Evolutionary conservation across 2,329 filamentous ascomycete genomes (phyloP).

Genomic region (Ramichloridium luteum): DNA sequence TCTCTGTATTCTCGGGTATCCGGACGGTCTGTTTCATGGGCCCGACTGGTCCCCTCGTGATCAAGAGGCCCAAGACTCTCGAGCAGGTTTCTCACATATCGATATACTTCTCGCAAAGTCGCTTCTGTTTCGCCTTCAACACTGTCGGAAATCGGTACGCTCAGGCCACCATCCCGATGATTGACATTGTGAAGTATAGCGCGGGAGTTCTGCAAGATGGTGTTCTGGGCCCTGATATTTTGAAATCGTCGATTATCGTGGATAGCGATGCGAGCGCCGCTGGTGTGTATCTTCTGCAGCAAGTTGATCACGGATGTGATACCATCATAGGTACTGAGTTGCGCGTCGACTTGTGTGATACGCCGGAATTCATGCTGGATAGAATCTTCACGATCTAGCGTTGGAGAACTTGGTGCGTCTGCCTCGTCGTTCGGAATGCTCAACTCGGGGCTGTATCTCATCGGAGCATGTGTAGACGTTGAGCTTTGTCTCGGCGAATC

Average conservation of each 20-base stretch:
- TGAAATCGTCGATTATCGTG: neutral
- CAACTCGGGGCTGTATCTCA: neutral
- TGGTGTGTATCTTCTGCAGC: neutral
- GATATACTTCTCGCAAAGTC: conserved; percentile 1
- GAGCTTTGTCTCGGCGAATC: no score
- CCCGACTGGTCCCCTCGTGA: no score
- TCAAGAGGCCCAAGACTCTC: no score
- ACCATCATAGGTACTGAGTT: neutral
- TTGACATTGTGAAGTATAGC: neutral
- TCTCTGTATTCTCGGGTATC: neutral
- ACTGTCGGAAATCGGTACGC: neutral
- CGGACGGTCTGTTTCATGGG: neutral
- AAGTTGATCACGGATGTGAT: neutral
- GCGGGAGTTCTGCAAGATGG: neutral
- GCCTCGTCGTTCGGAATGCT: no score
- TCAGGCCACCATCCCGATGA: neutral
- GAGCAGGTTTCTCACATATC: neutral
- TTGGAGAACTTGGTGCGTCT: no score
- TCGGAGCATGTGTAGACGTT: neutral
- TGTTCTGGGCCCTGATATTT: conserved; percentile 1
- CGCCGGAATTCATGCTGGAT: neutral
- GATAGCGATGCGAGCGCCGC: neutral
- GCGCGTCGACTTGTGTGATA: neutral
- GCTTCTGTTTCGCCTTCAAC: neutral
- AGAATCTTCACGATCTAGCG: no score